phyloP scores from a whole-genome alignment of 1,284 basidiomycete genomes.

The Ceratobasidium sp. region DNA sequence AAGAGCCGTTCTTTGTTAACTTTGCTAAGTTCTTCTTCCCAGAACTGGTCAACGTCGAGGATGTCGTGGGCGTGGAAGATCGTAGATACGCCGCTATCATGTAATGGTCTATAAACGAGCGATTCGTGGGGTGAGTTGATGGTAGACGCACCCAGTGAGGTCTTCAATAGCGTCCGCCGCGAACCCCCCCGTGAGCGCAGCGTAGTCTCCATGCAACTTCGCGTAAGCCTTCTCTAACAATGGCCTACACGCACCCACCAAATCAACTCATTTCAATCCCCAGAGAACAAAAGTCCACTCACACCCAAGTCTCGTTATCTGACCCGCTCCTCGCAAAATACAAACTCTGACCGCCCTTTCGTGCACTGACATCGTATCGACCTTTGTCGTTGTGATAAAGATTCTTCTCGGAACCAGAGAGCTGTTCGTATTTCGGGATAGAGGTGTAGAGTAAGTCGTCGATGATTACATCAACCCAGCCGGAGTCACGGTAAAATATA shows the following conservation, averaged over 20 bases:
- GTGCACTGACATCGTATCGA: slow-evolving; percentile 46
- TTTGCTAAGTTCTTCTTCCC: slow-evolving; percentile 49
- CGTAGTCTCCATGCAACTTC: slow-evolving; percentile 50
- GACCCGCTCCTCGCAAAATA: slow-evolving; percentile 50
- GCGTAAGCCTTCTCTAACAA: slow-evolving; percentile 51
- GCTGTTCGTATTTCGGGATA: slow-evolving; percentile 49
- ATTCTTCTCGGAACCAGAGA: slow-evolving; percentile 46
- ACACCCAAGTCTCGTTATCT: slow-evolving; percentile 52
- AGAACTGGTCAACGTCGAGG: slow-evolving; percentile 49
- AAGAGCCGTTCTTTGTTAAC: slow-evolving; percentile 50
- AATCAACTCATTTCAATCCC: not conserved
- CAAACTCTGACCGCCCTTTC: slow-evolving; percentile 47
- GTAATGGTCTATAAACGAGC: too few species aligned
- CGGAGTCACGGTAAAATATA: slow-evolving; percentile 49
- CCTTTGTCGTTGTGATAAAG: slow-evolving; percentile 50
- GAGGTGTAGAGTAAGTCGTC: slow-evolving; percentile 49
- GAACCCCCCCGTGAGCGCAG: slow-evolving; percentile 47
- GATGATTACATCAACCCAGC: slow-evolving; percentile 51
- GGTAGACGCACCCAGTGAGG: slow-evolving; percentile 51
- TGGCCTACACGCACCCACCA: slow-evolving; percentile 25
- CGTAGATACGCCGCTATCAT: slow-evolving; percentile 48
- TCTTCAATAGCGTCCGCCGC: slow-evolving; percentile 50
- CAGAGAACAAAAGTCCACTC: not conserved
- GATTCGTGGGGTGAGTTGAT: too few species aligned
- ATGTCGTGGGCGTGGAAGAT: slow-evolving; percentile 49